Base-by-base conservation (phyloP, 2,329 filamentous ascomycete species). In the Aspergillus novofumigatus region DNA sequence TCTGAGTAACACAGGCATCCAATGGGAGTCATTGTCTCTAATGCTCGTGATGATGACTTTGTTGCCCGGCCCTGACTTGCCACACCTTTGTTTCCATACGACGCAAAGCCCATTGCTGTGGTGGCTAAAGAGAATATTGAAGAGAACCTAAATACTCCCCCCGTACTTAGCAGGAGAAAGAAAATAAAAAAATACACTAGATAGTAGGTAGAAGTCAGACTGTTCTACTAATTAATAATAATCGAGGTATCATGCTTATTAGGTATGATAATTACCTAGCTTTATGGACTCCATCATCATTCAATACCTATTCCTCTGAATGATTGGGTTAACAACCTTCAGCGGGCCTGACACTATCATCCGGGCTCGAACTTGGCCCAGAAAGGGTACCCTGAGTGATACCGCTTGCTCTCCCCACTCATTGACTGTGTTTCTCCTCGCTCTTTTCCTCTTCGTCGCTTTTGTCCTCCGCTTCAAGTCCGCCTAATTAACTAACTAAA, bases 341-440 rank as follows among this genome's bases (percentile, higher is more conserved):
- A 53, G 57, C 55, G 52, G 58, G 58, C 48, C 55, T 60, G 55
- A 58, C 55, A 52, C 44, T 47, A 47, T 47, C 23, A 54, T 53
- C 44, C 54, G 44, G 42, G 44, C 44, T 47, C 11, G 23, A 47
- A 47, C 50, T 53, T 52, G 59, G 49, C 58, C 54, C 54, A 54
- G 60, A 59, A 61, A 63, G 59, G 62, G 62, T 55, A 62, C 59
- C 57, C 57, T 45, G 58, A 62, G 63, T 58, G 53, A 61, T 62
- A 63, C 59, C 54, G 58, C 62, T 62, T 56, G 58, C 55, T 51
- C 51, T 26, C 57, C 59, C 57, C 58, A 58, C 59, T 26, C 21
- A 26, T 47, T 56, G 28, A 49, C 42, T 56, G 35, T 29, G n/a
- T 52, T 35, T 42, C 26, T 52, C 50, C 62, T 63, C 55, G 48